A percentile compares a stretch with the other conserved stretches of the same genome.
phyloP scores from a whole-genome alignment of 768 basidiomycete species.

The Rhodotorula diobovata region DNA sequence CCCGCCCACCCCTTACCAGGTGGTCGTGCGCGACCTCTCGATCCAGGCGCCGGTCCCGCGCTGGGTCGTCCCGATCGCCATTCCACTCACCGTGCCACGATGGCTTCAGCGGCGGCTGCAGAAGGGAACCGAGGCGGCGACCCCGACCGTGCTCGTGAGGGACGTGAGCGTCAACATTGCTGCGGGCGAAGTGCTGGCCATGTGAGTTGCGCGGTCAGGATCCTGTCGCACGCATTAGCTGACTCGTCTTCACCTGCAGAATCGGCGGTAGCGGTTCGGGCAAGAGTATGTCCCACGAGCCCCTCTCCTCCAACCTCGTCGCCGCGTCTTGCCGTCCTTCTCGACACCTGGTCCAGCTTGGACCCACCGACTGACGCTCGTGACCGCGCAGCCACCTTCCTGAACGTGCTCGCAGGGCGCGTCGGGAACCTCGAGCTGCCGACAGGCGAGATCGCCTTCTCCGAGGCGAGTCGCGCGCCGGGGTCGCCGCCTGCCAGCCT shows the following conservation, averaged over 20 bases:
- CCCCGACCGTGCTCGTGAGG: constrained; percentile 42
- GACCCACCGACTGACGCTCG: background rate
- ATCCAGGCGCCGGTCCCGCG: constrained; percentile 40
- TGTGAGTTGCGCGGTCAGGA: constrained; percentile 42
- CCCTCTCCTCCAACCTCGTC: no score
- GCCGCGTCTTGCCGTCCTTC: background rate
- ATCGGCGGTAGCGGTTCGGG: constrained; percentile 39
- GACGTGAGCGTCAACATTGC: constrained; percentile 45
- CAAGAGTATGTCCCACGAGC: constrained; percentile 44
- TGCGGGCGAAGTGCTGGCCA: constrained; percentile 50
- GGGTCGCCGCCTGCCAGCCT: background rate
- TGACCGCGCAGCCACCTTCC: constrained; percentile 40
- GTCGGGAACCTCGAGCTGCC: constrained; percentile 20
- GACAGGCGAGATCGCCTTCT: constrained; percentile 41
- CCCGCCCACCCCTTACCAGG: constrained; percentile 37
- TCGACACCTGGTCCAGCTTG: background rate
- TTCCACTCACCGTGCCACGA: constrained; percentile 32
- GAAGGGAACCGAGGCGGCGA: background rate
- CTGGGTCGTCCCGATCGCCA: constrained; percentile 30
- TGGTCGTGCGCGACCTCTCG: constrained; percentile 38
- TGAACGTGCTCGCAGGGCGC: constrained; percentile 45
- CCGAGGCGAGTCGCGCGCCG: background rate
- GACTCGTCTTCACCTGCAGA: background rate
- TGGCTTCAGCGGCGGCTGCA: background rate
- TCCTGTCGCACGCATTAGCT: background rate